Percentiles rank a stretch among this genome's conserved stretches.
Conservation (phyloP, 2,329 filamentous ascomycete species). For the Nothopassalora personata region DNA sequence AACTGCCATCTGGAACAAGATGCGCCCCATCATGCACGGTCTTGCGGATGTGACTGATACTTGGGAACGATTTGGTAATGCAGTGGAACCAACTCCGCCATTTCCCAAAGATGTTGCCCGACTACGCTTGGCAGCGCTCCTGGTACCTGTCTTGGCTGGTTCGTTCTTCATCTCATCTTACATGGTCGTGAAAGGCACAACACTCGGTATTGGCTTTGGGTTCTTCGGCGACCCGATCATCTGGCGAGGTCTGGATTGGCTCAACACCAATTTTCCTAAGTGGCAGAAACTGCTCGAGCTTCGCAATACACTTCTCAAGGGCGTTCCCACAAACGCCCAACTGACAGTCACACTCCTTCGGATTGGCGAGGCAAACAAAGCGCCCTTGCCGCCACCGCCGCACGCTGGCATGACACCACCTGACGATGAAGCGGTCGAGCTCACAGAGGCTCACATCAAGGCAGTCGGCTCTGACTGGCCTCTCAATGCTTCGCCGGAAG, state of each 20-base stretch:
- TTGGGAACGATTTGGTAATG: constrained; percentile 60
- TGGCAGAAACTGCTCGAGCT: constrained; percentile 73
- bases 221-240: constrained; percentile 80
- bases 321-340: constrained; percentile 81
- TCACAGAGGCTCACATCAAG: constrained; percentile 48
- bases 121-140: constrained; percentile 41
- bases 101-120: constrained; percentile 43
- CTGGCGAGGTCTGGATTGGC: constrained; percentile 50
- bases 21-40: constrained; percentile 65
- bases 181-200: constrained; percentile 56
- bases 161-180: constrained; percentile 46
- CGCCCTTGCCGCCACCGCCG: constrained; percentile 63
- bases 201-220: constrained; percentile 63
- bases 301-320: constrained; percentile 70
- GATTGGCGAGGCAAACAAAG: constrained; percentile 74
- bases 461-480: constrained; percentile 51
- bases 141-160: constrained; percentile 40
- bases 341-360: constrained; percentile 74
- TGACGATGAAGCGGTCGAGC: constrained; percentile 46
- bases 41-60: constrained; percentile 56
- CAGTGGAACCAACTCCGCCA: constrained; percentile 45
- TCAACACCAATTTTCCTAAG: constrained; percentile 59
- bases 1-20: constrained; percentile 69
- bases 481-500: constrained; percentile 58
- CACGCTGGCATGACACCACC: constrained; percentile 38